Conservation (phyloP, 805 yeast genomes). For the Wickerhamiella hasegawae region DNA sequence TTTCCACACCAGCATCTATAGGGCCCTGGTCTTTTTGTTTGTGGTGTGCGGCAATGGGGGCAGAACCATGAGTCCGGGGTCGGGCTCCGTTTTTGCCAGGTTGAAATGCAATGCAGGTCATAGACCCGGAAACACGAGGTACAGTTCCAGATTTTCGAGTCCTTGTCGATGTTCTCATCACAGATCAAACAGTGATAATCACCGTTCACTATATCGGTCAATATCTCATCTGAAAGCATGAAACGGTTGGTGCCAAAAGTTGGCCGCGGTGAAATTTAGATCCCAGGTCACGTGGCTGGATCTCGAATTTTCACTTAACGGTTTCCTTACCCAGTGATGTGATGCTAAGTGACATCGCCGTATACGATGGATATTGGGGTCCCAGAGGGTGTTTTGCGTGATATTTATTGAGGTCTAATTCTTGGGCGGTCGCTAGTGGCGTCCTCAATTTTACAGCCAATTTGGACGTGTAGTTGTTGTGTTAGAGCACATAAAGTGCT, state of each 20-base stretch:
- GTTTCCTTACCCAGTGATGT: no score
- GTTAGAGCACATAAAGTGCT: no score
- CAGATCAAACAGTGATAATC: slow-evolving; percentile 76
- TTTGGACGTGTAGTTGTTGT: no score
- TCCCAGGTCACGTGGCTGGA: background rate
- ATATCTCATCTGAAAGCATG: slow-evolving; percentile 10
- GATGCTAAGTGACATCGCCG: no score
- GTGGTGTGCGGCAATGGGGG: slow-evolving; percentile 12
- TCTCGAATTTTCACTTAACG: no score
- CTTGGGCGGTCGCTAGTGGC: no score
- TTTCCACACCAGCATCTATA: slow-evolving; percentile 17
- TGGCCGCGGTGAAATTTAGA: background rate
- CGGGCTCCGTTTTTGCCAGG: slow-evolving; percentile 73
- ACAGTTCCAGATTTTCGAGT: slow-evolving; percentile 68
- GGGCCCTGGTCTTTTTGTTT: slow-evolving; percentile 2
- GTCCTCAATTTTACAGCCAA: no score
- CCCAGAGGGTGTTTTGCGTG: no score
- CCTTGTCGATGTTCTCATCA: slow-evolving; percentile 58
- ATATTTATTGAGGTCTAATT: no score
- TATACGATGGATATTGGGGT: no score
- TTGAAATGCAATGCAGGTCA: slow-evolving; percentile 67
- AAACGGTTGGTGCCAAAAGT: background rate
- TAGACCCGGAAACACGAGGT: slow-evolving; percentile 62
- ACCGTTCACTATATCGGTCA: slow-evolving; percentile 47
- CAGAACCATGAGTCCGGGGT: slow-evolving; percentile 11